A percentile compares a stretch with the other conserved stretches of the same genome.
Evolutionary conservation across 2,329 filamentous ascomycete species (phyloP).

Genomic region (Canariomyces notabilis): DNA sequence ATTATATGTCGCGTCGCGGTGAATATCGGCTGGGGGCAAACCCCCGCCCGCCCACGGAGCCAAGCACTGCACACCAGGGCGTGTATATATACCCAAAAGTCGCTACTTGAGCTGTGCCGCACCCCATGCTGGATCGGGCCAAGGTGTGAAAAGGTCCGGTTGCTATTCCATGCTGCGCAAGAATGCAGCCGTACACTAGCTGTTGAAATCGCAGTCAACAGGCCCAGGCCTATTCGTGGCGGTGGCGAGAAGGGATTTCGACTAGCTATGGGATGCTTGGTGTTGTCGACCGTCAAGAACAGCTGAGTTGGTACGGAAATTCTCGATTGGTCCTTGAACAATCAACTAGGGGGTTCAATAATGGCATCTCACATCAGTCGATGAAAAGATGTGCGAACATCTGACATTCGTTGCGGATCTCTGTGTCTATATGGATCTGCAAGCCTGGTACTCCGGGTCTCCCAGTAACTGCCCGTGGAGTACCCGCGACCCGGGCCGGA

Average conservation of each 20-base stretch:
- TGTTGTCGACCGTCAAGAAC: too few species aligned
- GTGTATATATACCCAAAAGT: slow-evolving; percentile 3
- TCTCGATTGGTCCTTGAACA: too few species aligned
- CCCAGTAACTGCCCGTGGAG: too few species aligned
- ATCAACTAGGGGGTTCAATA: too few species aligned
- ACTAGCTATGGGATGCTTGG: too few species aligned
- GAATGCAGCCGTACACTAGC: neutral
- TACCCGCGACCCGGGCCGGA: too few species aligned
- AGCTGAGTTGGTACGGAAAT: too few species aligned
- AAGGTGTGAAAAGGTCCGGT: slow-evolving; percentile 8
- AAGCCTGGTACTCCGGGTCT: too few species aligned
- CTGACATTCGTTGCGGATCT: too few species aligned
- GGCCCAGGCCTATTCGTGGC: neutral
- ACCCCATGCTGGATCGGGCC: slow-evolving; percentile 7
- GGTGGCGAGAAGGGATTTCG: neutral
- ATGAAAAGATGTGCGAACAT: too few species aligned
- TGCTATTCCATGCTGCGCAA: slow-evolving; percentile 3
- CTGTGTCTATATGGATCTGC: too few species aligned
- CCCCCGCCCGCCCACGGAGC: neutral
- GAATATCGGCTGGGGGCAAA: neutral
- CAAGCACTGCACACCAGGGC: neutral
- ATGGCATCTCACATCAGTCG: too few species aligned
- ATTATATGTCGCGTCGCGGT: neutral
- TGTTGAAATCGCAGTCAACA: neutral
- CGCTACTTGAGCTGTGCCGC: neutral